phyloP scores from a whole-genome alignment of 2,329 filamentous ascomycete genomes.

The Colletotrichum chlorophyti region DNA sequence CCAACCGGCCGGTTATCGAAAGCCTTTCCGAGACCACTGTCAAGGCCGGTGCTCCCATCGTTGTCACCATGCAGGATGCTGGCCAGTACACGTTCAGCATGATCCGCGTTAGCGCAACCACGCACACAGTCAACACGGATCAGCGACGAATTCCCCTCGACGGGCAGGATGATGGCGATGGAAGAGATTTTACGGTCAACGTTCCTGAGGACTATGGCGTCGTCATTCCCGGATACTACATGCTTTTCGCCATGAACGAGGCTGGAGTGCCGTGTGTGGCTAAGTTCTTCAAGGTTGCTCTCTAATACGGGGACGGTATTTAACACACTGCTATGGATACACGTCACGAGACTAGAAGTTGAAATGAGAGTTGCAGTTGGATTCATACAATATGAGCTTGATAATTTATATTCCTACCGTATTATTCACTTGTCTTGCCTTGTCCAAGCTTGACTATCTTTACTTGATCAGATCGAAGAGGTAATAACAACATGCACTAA shows the following conservation, averaged over 20 bases:
- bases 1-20: conserved; percentile 49
- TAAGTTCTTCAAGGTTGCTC: conserved; percentile 42
- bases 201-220: conserved; percentile 56
- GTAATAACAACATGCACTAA: too few species aligned
- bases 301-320: background rate
- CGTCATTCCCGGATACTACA: conserved; percentile 58
- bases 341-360: too few species aligned
- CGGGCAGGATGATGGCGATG: conserved; percentile 30
- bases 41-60: conserved; percentile 34
- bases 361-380: too few species aligned
- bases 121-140: conserved; percentile 65
- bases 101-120: conserved; percentile 55
- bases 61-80: conserved; percentile 37
- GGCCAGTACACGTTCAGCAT: conserved; percentile 45
- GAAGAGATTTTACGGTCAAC: conserved; percentile 41
- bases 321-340: too few species aligned
- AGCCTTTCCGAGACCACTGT: conserved; percentile 36
- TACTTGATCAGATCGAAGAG: too few species aligned
- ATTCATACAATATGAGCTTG: too few species aligned
- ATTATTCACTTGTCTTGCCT: too few species aligned
- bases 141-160: conserved; percentile 59
- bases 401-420: too few species aligned
- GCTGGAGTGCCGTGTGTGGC: conserved; percentile 53
- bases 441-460: too few species aligned
- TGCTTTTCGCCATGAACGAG: conserved; percentile 55